A percentile compares a stretch with the other conserved stretches of the same genome.
These are phyloP conservation scores for Cordyceps javanica DNA, from an alignment of 2,329 filamentous ascomycete genomes.

Conservation along the genomic window DNA sequence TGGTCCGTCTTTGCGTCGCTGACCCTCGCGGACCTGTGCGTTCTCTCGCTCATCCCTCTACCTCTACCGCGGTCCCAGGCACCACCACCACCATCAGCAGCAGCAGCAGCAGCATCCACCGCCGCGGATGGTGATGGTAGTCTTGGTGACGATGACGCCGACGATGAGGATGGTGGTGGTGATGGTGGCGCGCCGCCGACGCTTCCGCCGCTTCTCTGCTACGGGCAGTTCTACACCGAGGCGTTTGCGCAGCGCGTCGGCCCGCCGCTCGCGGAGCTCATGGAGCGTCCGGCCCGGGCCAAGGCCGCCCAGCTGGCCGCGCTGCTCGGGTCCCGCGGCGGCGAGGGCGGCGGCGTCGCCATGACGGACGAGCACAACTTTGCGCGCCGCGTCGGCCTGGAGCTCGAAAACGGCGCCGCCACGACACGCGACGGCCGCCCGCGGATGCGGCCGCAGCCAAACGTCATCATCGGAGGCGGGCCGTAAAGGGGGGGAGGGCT, in stretches of 20 bases:
- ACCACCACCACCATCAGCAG: too few species aligned
- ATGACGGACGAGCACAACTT: constrained; percentile 4
- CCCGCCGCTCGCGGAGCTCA: constrained; percentile 6
- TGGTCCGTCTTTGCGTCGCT: constrained; percentile 17
- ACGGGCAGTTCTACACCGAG: constrained; percentile 14
- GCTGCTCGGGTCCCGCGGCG: constrained; percentile 7
- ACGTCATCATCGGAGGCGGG: not conserved
- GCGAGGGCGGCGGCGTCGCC: not conserved
- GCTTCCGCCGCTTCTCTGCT: too few species aligned
- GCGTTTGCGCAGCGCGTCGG: constrained; percentile 12
- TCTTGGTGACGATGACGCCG: too few species aligned
- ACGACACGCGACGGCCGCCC: not conserved
- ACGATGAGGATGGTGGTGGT: too few species aligned
- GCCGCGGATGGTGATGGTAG: too few species aligned
- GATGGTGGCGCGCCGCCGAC: constrained; percentile 10
- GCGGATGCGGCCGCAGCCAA: not conserved
- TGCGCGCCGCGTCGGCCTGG: not conserved
- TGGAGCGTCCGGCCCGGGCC: not conserved
- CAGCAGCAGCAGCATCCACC: too few species aligned
- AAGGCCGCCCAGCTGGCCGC: constrained; percentile 10
- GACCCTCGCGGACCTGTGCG: constrained; percentile 13
- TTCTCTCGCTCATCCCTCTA: constrained; percentile 15
- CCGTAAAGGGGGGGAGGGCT: too few species aligned
- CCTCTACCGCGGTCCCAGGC: too few species aligned
- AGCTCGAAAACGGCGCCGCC: not conserved